phyloP scores from a whole-genome alignment of 2,329 filamentous ascomycete species.

The Fusarium verrucosum region DNA sequence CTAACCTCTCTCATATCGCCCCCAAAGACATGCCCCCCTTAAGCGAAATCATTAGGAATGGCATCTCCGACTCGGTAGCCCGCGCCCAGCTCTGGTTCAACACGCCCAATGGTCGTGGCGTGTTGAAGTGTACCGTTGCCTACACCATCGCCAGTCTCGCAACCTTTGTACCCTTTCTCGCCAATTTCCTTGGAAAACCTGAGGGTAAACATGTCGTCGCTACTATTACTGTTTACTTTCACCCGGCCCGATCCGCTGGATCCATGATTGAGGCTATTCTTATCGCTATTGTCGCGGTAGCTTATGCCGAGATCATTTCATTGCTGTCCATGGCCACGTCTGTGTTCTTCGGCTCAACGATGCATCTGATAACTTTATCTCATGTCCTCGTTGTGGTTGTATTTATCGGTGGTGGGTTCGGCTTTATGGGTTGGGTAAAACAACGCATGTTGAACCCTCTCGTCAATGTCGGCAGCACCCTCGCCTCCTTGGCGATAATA shows the following conservation, averaged over 20 bases:
- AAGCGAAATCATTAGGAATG: constrained; percentile 18
- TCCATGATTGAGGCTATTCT: constrained; percentile 89
- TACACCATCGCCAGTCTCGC: constrained; percentile 87
- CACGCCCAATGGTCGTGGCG: constrained; percentile 78
- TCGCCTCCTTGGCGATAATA: constrained; percentile 88
- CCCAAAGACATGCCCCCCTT: constrained; percentile 15
- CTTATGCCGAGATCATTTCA: constrained; percentile 74
- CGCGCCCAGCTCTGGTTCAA: constrained; percentile 66
- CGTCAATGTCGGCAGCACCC: constrained; percentile 84
- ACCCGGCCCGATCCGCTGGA: constrained; percentile 84
- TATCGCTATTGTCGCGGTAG: constrained; percentile 79
- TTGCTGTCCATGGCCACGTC: constrained; percentile 87
- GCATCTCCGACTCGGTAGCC: constrained; percentile 51
- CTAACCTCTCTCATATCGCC: neutral
- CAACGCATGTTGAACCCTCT: constrained; percentile 79
- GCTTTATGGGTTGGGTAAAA: constrained; percentile 88
- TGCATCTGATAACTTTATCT: constrained; percentile 73
- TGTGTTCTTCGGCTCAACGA: constrained; percentile 75
- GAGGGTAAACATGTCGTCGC: constrained; percentile 95
- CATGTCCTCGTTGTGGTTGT: constrained; percentile 82
- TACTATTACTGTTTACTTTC: constrained; percentile 94
- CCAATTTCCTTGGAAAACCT: constrained; percentile 78
- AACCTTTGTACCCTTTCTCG: constrained; percentile 80
- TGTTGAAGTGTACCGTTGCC: constrained; percentile 90
- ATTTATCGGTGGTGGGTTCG: constrained; percentile 86